Base-by-base conservation (phyloP, 176 grass and related monocot genomes). In the Musa beccarii region DNA sequence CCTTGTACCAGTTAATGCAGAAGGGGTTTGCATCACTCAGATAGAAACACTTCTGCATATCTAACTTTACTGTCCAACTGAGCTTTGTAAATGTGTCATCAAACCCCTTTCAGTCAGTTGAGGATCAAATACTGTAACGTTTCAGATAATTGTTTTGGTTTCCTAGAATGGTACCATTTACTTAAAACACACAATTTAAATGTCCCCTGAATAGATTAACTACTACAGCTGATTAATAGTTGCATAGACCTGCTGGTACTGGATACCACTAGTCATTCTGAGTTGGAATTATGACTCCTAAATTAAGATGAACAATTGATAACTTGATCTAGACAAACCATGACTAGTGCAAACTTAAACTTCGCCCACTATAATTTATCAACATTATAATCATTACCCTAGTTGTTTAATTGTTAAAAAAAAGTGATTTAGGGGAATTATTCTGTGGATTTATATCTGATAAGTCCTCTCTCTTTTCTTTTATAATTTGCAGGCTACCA, bases 401-500 rank as follows among this genome's bases (percentile, higher is more conserved):
- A 12, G 23, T 66, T 26, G 9, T 25, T 43, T 43, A 26, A 28
- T 26, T 64, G 20, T 10, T 22, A 5, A 34, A 34, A 34, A 34
- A 34, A 34, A 4, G 29, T 66, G 13, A 13, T 28, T 26, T 26
- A 66, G 21, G 7, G 19, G 17, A 49, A 70, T 70, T 49, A 19
- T 10, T 10, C 3, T 51, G 8, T 8, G 12, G 8, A 3, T 3
- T 10, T 7, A 19, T 12, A 50, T 69, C 11, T 70, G 43, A 21
- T 19, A 20, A n/a, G 7, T 3, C 68, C 34, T 70, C 17, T 17
- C 28, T n/a, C 11, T 17, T 51, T 70, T 70, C 8, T 70, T 28
- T 20, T 51, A 21, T 70, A 51, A 55, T 74, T 74, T 74, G 20
- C 72, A 74, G 72, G 52, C 20, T 74, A 29, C 11, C 17, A 12